Conservation (phyloP, 805 yeast genomes). For the Jamesozyma gamospora region DNA sequence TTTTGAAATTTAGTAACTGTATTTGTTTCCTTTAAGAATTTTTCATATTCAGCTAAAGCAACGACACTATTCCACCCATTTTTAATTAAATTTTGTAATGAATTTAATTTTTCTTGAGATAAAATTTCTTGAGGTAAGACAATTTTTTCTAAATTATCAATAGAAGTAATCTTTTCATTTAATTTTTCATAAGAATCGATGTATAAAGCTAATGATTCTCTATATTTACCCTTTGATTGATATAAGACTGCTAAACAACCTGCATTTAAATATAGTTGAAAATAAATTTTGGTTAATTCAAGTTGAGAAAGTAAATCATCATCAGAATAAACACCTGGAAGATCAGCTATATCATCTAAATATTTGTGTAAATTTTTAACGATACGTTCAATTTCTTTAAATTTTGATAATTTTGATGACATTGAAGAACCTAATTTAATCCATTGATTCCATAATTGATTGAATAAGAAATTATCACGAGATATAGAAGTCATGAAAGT, state of each 20-base stretch:
- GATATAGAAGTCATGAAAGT: conserved; percentile 54
- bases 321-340: conserved; percentile 90
- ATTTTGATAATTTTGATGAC: conserved; percentile 21
- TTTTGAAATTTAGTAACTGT: conserved; percentile 6
- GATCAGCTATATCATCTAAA: conserved; percentile 51
- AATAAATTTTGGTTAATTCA: conserved; percentile 18
- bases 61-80: conserved; percentile 23
- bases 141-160: conserved; percentile 6
- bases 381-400: conserved; percentile 30
- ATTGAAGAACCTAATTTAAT: conserved; percentile 12
- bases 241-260: conserved; percentile 23
- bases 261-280: conserved; percentile 14
- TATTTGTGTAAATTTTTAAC: conserved; percentile 39
- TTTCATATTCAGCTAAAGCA: conserved; percentile 30
- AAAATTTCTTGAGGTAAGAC: conserved; percentile 18
- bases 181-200: conserved; percentile 18
- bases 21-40: conserved; percentile 7
- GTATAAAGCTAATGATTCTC: conserved; percentile 25
- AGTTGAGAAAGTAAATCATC: conserved; percentile 44
- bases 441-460: conserved; percentile 27
- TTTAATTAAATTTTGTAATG: conserved; percentile 39
- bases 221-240: conserved; percentile 20
- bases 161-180: conserved; percentile 6
- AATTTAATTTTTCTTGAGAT: conserved; percentile 35
- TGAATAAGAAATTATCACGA: conserved; percentile 53